Conservation (phyloP, 768 basidiomycete genomes). For the Tulasnella sp. region DNA sequence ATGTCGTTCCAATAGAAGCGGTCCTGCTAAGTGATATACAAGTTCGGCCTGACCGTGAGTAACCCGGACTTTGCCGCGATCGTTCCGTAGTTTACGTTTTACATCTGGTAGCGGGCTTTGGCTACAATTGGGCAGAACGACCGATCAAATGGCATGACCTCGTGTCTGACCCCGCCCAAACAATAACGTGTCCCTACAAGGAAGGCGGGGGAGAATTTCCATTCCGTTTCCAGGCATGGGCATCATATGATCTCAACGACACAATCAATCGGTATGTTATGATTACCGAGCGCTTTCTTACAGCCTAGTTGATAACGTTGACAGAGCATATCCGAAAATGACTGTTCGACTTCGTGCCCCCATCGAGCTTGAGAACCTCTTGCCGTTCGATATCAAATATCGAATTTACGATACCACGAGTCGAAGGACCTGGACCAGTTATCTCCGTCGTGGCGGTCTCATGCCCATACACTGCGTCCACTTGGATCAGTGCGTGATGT, state of each 20-base stretch:
- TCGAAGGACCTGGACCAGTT: constrained; percentile 92
- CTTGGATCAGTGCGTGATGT: constrained; percentile 80
- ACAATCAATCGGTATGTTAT: constrained; percentile 55
- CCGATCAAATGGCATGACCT: constrained; percentile 86
- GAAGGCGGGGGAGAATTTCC: constrained; percentile 75
- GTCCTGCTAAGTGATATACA: constrained; percentile 80
- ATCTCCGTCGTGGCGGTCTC: constrained; percentile 86
- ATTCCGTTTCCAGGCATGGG: constrained; percentile 93
- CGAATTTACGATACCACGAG: constrained; percentile 96
- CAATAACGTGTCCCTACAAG: constrained; percentile 82
- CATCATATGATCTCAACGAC: constrained; percentile 70
- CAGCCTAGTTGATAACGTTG: background rate
- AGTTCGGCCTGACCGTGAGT: constrained; percentile 90
- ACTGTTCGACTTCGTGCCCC: constrained; percentile 87
- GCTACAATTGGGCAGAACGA: constrained; percentile 89
- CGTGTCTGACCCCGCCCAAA: constrained; percentile 64
- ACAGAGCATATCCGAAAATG: constrained; percentile 82
- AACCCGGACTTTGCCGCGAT: background rate
- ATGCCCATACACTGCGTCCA: constrained; percentile 98
- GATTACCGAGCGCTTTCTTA: background rate
- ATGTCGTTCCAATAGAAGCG: constrained; percentile 86
- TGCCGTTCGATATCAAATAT: constrained; percentile 93
- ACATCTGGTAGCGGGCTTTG: constrained; percentile 77
- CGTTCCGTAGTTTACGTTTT: constrained; percentile 2
- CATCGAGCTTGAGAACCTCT: constrained; percentile 90